These are phyloP conservation scores for Ballota nigra DNA, from an alignment of 257 asterid species.

Conservation along the genomic window DNA sequence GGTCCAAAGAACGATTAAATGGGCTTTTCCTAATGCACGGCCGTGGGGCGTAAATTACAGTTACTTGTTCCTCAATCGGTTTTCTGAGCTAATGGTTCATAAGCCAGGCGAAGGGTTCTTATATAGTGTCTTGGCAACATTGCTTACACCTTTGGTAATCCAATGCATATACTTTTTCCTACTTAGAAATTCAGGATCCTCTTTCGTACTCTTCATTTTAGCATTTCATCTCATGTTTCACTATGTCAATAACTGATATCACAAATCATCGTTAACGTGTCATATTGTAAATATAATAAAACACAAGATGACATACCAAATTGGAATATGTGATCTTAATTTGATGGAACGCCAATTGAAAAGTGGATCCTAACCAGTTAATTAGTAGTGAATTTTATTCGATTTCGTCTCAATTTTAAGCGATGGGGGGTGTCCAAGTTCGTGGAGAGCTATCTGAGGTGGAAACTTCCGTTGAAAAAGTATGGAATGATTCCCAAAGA, in stretches of 20 bases:
- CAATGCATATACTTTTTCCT: neutral
- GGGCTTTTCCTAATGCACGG: constrained; percentile 41
- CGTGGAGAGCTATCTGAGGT: constrained; percentile 45
- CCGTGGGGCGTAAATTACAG: constrained; percentile 45
- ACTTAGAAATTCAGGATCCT: neutral
- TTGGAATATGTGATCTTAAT: no score
- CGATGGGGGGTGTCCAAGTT: constrained; percentile 60
- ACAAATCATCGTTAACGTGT: no score
- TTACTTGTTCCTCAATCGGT: constrained; percentile 41
- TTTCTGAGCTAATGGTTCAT: constrained; percentile 63
- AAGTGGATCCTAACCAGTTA: no score
- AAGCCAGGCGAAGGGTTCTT: constrained; percentile 63
- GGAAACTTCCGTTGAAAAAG: constrained; percentile 51
- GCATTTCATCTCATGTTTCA: no score
- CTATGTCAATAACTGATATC: no score
- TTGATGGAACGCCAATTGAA: no score
- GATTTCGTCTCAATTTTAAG: constrained; percentile 19
- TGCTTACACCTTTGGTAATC: constrained; percentile 60
- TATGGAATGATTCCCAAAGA: constrained; percentile 54
- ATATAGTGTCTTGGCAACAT: constrained; percentile 35
- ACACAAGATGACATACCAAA: no score
- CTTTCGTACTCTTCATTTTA: no score
- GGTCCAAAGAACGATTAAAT: constrained; percentile 49
- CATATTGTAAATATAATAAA: no score
- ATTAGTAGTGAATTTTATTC: no score